A percentile compares a stretch with the other conserved stretches of the same genome.
Evolutionary conservation across 73 alveolate species (phyloP).

Genomic region (Symbiodinium natans): DNA sequence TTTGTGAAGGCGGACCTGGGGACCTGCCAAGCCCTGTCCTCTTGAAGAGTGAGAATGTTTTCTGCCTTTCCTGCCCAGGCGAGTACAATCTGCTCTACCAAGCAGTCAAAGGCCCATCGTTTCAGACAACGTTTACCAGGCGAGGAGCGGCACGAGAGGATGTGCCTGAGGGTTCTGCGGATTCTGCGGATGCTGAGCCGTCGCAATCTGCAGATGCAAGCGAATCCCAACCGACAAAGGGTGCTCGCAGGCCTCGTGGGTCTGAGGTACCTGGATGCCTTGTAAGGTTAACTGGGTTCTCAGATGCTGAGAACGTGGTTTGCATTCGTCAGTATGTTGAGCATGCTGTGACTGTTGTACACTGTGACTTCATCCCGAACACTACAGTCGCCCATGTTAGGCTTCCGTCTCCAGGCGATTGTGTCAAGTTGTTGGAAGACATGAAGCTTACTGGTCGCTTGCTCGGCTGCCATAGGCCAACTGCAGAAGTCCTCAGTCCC

Average conservation of each 20-base stretch:
- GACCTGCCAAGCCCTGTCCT: background rate
- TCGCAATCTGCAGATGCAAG: background rate
- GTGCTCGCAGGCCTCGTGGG: background rate
- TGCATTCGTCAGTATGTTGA: constrained; percentile 45
- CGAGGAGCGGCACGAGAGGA: background rate
- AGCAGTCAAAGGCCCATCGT: constrained; percentile 11
- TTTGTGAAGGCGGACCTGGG: background rate
- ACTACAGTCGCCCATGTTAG: constrained; percentile 52
- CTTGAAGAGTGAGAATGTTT: background rate
- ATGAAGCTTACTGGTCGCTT: constrained; percentile 41
- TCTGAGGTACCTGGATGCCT: constrained; percentile 43
- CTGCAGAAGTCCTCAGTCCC: constrained; percentile 29
- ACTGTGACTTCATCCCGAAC: constrained; percentile 65
- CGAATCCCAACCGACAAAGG: background rate
- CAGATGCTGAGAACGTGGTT: constrained; percentile 19
- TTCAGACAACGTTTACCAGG: background rate
- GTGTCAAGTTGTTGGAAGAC: constrained; percentile 45
- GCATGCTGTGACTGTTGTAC: constrained; percentile 82
- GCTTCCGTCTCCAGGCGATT: constrained; percentile 51
- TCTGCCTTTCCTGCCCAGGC: background rate
- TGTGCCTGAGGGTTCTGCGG: background rate
- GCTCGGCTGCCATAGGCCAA: constrained; percentile 57
- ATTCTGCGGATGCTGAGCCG: background rate
- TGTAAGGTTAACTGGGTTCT: constrained; percentile 33
- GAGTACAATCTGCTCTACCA: constrained; percentile 31